Conservation (phyloP, 2,329 filamentous ascomycete species). For the Colletotrichum lindemuthianum region DNA sequence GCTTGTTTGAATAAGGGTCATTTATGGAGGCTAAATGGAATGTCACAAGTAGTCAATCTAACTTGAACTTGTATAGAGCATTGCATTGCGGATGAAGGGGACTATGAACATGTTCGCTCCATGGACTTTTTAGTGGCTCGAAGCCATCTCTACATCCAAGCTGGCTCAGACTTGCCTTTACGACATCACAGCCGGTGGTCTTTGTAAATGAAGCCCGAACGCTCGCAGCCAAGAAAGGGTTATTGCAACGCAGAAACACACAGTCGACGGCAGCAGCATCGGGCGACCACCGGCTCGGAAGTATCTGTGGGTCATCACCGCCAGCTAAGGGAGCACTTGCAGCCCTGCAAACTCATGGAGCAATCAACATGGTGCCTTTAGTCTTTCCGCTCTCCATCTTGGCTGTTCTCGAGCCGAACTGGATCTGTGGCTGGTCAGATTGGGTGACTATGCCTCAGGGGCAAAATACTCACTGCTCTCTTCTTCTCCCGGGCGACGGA, state of each 20-base stretch:
- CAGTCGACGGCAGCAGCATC: conserved; percentile 43
- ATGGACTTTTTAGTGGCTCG: background rate
- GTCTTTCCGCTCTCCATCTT: conserved; percentile 80
- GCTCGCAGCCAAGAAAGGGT: conserved; percentile 51
- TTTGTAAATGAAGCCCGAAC: conserved; percentile 40
- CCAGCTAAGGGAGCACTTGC: conserved; percentile 46
- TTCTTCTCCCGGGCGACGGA: conserved; percentile 88
- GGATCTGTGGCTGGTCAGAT: conserved; percentile 64
- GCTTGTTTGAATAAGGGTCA: too few relatives aligned
- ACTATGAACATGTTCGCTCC: background rate
- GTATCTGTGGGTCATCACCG: conserved; percentile 81
- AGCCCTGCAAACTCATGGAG: conserved; percentile 46
- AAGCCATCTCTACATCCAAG: background rate
- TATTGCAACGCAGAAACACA: conserved; percentile 61
- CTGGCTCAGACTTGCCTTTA: conserved; percentile 75
- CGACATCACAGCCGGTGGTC: conserved; percentile 56
- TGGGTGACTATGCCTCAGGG: too few relatives aligned
- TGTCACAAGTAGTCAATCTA: too few relatives aligned
- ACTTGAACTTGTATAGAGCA: too few relatives aligned
- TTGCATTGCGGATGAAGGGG: too few relatives aligned
- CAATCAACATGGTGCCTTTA: conserved; percentile 73
- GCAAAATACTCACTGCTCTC: conserved; percentile 71
- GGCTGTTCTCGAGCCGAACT: conserved; percentile 84
- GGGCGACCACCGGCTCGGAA: conserved; percentile 66
- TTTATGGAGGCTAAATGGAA: too few relatives aligned